Conservation (phyloP, 2,329 filamentous ascomycete genomes). For the Intubia oerlemansii region DNA sequence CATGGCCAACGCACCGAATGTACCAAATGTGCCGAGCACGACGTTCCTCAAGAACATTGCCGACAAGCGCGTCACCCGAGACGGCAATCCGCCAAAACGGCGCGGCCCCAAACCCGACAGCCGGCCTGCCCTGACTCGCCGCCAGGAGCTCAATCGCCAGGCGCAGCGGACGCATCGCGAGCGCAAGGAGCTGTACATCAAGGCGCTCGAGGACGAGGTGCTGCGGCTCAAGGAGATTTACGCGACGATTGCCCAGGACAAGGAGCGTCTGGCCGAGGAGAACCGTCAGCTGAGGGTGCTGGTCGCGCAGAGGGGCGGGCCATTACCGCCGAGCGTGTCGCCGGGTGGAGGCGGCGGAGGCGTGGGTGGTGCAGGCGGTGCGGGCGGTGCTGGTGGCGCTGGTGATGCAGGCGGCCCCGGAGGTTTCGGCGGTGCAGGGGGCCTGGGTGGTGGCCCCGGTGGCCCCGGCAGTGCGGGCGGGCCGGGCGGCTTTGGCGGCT, state of each 20-base stretch:
- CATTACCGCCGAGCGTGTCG: constrained; percentile 8
- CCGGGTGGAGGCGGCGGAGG: no score
- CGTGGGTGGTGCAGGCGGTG: no score
- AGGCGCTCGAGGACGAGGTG: constrained; percentile 79
- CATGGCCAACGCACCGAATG: no score
- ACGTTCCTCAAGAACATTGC: constrained; percentile 41
- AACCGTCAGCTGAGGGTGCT: constrained; percentile 49
- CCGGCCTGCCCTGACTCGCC: constrained; percentile 77
- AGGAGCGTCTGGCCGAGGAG: constrained; percentile 55
- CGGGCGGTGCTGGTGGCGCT: no score
- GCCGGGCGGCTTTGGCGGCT: no score
- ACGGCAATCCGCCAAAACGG: constrained; percentile 71
- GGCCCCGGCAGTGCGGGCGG: no score
- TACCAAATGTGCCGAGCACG: no score
- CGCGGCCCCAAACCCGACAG: constrained; percentile 91
- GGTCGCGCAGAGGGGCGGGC: constrained; percentile 30
- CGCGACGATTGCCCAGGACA: constrained; percentile 51
- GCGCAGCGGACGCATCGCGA: constrained; percentile 90
- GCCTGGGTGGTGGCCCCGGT: constrained; percentile 2
- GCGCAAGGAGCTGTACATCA: constrained; percentile 90
- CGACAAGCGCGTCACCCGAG: constrained; percentile 62
- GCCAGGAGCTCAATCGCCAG: constrained; percentile 87
- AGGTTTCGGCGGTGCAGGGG: constrained; percentile 9
- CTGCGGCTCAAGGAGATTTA: constrained; percentile 74
- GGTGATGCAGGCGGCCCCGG: constrained; percentile 4